Evolutionary conservation across 1,284 basidiomycete genomes (phyloP), one percentile per base, ranked within the genome.

Genomic region (Naganishia sp.): DNA sequence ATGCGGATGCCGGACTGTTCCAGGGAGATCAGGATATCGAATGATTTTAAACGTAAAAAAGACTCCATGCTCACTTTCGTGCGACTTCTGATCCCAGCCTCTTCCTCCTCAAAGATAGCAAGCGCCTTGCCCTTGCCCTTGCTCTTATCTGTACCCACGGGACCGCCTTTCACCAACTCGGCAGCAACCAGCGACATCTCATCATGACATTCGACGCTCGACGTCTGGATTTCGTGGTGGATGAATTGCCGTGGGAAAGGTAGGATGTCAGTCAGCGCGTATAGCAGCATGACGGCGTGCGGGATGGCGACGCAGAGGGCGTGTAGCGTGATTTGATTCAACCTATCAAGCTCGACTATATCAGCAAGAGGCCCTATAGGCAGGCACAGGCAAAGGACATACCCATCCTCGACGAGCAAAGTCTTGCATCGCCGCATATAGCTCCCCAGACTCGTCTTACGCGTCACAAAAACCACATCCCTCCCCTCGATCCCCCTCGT

Each of bases 221-320:
- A 88, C 0, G 92, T 94, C 16, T 80, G 80, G 42, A 90, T 82
- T 71, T 90, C 85, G 44, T 85, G 85, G 50, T 82, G 83, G 42
- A 94, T 86, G 73, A 90, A 85, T 69, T 86, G 81, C 59, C 80
- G 72, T 0, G 86, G 74, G 74, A 85, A 91, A 0, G 91, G 90
- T 23, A 94, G 82, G 60, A 89, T 86, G 10, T 85, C 82, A 0
- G 91, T 87, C 6, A 94, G 81, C 18, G 90, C 88, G 16, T 88
- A 84, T 6, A 86, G 80, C 2, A 94, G 83, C 45, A 87, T 84
- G 33, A 90, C 79, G 16, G 92, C 84, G 72, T 89, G 89, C 1
- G 92, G 90, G 63, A 94, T 92, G 0, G 92, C 92, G 2, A 92
- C 90, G 28, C 89, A 89, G 84, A 94, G 87, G 1, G 92, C 92